Percentiles rank a stretch among this genome's conserved stretches.
Evolutionary conservation across 345 rosid species (phyloP).

Genomic region (Eutrema japonicum): DNA sequence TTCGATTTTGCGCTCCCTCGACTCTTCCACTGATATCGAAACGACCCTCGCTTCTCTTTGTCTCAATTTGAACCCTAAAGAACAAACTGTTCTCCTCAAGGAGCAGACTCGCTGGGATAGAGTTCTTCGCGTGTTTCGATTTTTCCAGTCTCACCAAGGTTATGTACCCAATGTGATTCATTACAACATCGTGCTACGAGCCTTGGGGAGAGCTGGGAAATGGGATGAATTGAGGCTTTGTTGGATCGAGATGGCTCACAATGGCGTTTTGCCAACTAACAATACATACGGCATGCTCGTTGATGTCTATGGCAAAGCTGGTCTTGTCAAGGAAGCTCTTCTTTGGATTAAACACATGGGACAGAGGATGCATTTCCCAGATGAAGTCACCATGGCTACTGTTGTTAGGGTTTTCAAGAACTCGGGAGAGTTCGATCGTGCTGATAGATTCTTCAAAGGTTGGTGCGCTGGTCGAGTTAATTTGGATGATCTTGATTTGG

Average conservation of each 20-base stretch:
- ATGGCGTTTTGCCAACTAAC: conserved; percentile 68
- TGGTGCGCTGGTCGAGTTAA: conserved; percentile 74
- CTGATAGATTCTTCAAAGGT: conserved; percentile 74
- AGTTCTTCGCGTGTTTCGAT: conserved; percentile 67
- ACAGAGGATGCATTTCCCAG: conserved; percentile 71
- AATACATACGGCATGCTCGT: conserved; percentile 87
- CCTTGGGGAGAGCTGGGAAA: conserved; percentile 77
- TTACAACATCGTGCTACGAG: conserved; percentile 79
- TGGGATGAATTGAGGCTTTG: conserved; percentile 84
- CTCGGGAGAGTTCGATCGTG: conserved; percentile 67
- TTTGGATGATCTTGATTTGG: conserved; percentile 72
- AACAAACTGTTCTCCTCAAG: conserved; percentile 81
- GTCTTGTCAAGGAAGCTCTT: conserved; percentile 77
- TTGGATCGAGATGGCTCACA: conserved; percentile 87
- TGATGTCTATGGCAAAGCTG: conserved; percentile 89
- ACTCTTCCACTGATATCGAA: conserved; percentile 58
- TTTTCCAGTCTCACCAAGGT: conserved; percentile 63
- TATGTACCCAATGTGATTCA: conserved; percentile 80
- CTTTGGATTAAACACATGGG: conserved; percentile 93
- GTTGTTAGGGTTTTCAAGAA: conserved; percentile 81
- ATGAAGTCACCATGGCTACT: conserved; percentile 80
- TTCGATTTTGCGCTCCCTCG: conserved; percentile 65
- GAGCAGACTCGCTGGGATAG: conserved; percentile 65
- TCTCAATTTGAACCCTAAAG: conserved; percentile 67
- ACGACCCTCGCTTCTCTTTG: conserved; percentile 56